phyloP scores from a whole-genome alignment of 306 rosid genomes.

The Canavalia ensiformis region DNA sequence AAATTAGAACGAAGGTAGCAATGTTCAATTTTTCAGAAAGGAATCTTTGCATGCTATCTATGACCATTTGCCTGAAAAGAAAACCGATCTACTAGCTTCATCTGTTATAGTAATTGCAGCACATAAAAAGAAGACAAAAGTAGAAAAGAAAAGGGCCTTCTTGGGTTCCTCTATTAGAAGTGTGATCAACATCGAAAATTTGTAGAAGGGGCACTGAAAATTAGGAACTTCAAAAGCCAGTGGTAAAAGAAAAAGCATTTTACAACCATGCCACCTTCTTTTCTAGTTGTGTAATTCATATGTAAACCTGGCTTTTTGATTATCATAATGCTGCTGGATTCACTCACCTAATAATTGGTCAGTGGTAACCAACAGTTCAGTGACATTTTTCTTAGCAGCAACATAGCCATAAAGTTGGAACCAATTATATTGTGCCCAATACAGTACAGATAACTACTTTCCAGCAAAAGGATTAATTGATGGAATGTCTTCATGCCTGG shows the following conservation, averaged over 20 bases:
- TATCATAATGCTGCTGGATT: conserved; percentile 10
- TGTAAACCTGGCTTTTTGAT: conserved; percentile 30
- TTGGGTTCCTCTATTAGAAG: conserved; percentile 32
- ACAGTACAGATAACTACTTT: conserved; percentile 45
- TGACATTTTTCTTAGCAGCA: conserved; percentile 20
- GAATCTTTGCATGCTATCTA: conserved; percentile 45
- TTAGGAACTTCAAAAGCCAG: conserved; percentile 47
- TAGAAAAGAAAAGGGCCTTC: conserved; percentile 21
- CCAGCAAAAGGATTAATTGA: conserved; percentile 19
- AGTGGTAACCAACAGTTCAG: neutral
- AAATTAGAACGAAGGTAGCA: too few species aligned
- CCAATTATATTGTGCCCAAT: conserved; percentile 18
- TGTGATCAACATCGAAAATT: conserved; percentile 48
- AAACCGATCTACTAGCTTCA: conserved; percentile 36
- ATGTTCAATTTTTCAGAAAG: conserved; percentile 23
- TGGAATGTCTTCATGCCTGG: neutral
- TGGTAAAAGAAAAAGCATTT: conserved; percentile 51
- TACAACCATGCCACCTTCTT: conserved; percentile 55
- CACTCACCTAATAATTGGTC: conserved; percentile 40
- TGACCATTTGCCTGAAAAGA: conserved; percentile 42
- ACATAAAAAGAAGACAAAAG: conserved; percentile 37
- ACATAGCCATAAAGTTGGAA: conserved; percentile 42
- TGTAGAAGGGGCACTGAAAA: conserved; percentile 48
- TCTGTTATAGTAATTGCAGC: conserved; percentile 38
- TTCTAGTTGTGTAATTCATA: conserved; percentile 38